Evolutionary conservation across 2,329 filamentous ascomycete genomes (phyloP).

Genomic region (Fusarium pseudoanthophilum): DNA sequence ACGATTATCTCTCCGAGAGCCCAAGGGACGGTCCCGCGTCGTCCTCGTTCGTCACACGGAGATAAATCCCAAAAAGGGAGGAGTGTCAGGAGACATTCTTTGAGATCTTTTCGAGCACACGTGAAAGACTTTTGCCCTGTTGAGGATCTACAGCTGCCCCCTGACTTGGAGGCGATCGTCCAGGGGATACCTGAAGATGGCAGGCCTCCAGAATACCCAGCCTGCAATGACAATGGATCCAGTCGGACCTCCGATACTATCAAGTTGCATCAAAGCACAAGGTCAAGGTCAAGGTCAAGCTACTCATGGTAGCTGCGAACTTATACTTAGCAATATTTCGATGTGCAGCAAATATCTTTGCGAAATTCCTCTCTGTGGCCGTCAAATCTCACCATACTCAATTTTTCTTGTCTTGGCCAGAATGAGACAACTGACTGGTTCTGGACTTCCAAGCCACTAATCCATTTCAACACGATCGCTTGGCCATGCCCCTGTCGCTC

Average conservation of each 20-base stretch:
- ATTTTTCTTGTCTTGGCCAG: conserved; percentile 40
- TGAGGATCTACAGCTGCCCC: conserved; percentile 32
- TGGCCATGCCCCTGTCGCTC: conserved; percentile 31
- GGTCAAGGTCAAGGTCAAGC: conserved; percentile 6
- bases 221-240: conserved; percentile 25
- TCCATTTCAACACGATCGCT: conserved; percentile 37
- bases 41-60: conserved; percentile 15
- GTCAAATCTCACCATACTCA: conserved; percentile 34
- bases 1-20: conserved; percentile 8
- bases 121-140: conserved; percentile 19
- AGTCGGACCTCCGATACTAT: conserved; percentile 23
- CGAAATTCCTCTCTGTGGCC: conserved; percentile 20
- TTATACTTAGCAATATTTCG: conserved; percentile 3
- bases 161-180: conserved; percentile 28
- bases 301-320: conserved; percentile 16
- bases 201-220: conserved; percentile 18
- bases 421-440: conserved; percentile 38
- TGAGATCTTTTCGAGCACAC: conserved; percentile 21
- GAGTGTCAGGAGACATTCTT: conserved; percentile 30
- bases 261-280: conserved; percentile 20
- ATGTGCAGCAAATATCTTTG: background rate
- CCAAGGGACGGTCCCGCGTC: conserved; percentile 8
- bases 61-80: conserved; percentile 20
- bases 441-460: conserved; percentile 34
- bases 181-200: conserved; percentile 33